Evolutionary conservation across 2,329 filamentous ascomycete genomes (phyloP).

Genomic region (Paramyrothecium roridum): DNA sequence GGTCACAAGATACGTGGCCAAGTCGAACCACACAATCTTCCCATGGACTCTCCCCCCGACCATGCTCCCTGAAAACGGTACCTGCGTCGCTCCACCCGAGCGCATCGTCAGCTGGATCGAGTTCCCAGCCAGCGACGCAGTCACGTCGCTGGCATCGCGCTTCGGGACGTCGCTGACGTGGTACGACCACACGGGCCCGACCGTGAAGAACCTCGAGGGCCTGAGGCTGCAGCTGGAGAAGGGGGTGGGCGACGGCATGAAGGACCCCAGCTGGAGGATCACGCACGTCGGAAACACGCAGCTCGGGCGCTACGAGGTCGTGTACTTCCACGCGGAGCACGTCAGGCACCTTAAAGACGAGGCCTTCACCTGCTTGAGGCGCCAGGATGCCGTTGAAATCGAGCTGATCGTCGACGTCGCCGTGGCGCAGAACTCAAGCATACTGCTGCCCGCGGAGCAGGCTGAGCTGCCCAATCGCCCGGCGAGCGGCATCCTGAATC

Average conservation of each 20-base stretch:
- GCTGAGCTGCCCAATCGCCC: constrained; percentile 8
- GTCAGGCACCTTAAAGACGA: constrained; percentile 77
- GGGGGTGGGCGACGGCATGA: constrained; percentile 44
- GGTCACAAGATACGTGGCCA: constrained; percentile 41
- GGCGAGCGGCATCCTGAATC: constrained; percentile 4
- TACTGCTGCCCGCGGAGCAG: constrained; percentile 12
- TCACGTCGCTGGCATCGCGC: constrained; percentile 26
- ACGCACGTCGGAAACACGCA: constrained; percentile 77
- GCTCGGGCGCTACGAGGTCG: constrained; percentile 82
- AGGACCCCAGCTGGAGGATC: constrained; percentile 61
- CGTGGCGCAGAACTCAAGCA: constrained; percentile 19
- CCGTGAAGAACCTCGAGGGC: constrained; percentile 50
- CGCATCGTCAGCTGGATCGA: constrained; percentile 68
- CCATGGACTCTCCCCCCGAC: constrained; percentile 86
- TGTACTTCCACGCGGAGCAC: constrained; percentile 75
- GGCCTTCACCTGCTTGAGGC: constrained; percentile 76
- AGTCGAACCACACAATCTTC: constrained; percentile 79
- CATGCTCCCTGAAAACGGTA: constrained; percentile 73
- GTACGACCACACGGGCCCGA: constrained; percentile 36
- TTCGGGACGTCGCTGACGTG: constrained; percentile 29
- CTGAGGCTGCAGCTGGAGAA: constrained; percentile 65
- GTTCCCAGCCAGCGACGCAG: constrained; percentile 48
- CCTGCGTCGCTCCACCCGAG: constrained; percentile 68
- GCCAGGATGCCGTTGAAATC: constrained; percentile 70
- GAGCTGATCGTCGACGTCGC: constrained; percentile 49